These are phyloP conservation scores for Hypoxylon trugodes DNA, from an alignment of 495 filamentous ascomycete genomes.

Conservation along the genomic window DNA sequence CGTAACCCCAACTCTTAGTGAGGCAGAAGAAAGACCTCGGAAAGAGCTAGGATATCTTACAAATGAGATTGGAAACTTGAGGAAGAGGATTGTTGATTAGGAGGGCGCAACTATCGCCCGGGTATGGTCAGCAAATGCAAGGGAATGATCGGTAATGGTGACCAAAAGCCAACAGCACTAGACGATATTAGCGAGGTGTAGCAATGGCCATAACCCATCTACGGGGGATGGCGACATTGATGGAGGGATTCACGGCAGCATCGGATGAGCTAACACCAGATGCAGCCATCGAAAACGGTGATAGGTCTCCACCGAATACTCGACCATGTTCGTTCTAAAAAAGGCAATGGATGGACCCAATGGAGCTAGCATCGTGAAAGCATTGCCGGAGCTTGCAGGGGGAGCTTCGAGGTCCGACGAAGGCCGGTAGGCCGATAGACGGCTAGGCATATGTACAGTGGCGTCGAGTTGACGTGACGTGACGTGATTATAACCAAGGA, in stretches of 20 bases:
- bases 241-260: constrained; percentile 33
- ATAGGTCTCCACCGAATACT: constrained; percentile 31
- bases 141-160: constrained; percentile 25
- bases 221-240: constrained; percentile 14
- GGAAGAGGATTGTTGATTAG: constrained; percentile 1
- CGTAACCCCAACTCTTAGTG: not conserved
- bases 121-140: constrained; percentile 20
- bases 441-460: constrained; percentile 30
- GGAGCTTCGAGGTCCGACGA: constrained; percentile 25
- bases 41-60: not conserved
- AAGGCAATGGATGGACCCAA: constrained; percentile 22
- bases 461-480: constrained; percentile 39
- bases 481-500: constrained; percentile 31
- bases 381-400: constrained; percentile 40
- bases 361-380: constrained; percentile 26
- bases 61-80: constrained; percentile 11
- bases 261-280: constrained; percentile 38
- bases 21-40: not conserved
- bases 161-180: constrained; percentile 8
- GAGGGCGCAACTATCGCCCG: constrained; percentile 19
- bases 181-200: not conserved
- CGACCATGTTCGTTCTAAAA: constrained; percentile 34
- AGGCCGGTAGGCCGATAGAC: constrained; percentile 26
- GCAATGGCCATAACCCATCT: not conserved
- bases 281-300: constrained; percentile 11